Conservation (phyloP, 805 yeast species). For the Candida pini region DNA sequence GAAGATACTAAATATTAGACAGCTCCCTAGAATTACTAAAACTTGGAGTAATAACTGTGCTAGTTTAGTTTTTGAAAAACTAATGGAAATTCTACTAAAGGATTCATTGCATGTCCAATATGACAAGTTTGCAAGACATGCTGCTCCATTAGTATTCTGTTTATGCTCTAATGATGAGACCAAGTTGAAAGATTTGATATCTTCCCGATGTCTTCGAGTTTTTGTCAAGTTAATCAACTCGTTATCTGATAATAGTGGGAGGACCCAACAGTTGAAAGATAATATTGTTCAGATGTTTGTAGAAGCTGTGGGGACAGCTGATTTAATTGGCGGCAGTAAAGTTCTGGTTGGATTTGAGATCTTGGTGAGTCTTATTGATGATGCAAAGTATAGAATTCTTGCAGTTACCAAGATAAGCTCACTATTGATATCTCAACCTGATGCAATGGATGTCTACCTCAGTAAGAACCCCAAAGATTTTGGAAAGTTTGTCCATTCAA, state of each 20-base stretch:
- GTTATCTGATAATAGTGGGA: constrained; percentile 3
- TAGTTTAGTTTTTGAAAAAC: constrained; percentile 9
- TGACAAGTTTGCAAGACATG: constrained; percentile 10
- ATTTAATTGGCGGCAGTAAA: constrained; percentile 5
- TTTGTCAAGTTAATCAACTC: constrained; percentile 8
- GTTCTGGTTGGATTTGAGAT: constrained; percentile 14
- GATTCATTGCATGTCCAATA: constrained; percentile 9
- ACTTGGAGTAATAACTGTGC: neutral
- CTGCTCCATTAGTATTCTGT: constrained; percentile 10
- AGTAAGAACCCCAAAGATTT: constrained; percentile 9
- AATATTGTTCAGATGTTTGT: constrained; percentile 10
- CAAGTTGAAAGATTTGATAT: constrained; percentile 11
- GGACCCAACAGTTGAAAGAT: constrained; percentile 5
- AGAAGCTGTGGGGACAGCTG: constrained; percentile 11
- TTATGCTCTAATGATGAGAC: constrained; percentile 11
- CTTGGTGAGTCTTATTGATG: constrained; percentile 9
- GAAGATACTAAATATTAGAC: constrained; percentile 6
- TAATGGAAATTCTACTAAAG: constrained; percentile 11
- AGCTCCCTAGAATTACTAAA: neutral
- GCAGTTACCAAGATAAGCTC: constrained; percentile 8
- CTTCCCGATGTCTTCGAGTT: constrained; percentile 11
- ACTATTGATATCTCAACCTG: constrained; percentile 7
- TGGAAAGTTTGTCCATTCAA: constrained; percentile 5
- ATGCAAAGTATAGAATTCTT: constrained; percentile 6
- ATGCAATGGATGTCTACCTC: constrained; percentile 11